Conservation (phyloP, 352 stramenopile genomes). For the Pythium utonaiense region DNA sequence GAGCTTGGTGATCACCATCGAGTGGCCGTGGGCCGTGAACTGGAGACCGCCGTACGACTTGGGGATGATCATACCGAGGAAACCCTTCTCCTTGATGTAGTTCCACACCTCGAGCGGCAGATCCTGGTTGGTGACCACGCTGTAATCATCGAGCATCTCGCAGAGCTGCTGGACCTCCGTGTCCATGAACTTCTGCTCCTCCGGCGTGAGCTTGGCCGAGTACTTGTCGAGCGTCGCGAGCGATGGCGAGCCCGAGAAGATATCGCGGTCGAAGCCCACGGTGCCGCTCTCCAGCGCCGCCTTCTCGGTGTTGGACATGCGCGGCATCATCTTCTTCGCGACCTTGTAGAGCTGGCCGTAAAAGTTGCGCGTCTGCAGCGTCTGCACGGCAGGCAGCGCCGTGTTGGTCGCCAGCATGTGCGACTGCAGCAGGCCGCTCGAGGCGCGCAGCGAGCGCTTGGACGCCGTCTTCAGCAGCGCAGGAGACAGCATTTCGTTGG, state of each 20-base stretch:
- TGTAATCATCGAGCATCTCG: slow-evolving; percentile 95
- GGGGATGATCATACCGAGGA: slow-evolving; percentile 98
- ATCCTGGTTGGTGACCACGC: slow-evolving; percentile 90
- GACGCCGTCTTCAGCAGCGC: slow-evolving; percentile 40
- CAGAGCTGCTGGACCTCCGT: slow-evolving; percentile 95
- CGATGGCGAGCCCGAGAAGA: slow-evolving; percentile 93
- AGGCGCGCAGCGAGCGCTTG: slow-evolving; percentile 30
- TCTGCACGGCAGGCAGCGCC: slow-evolving; percentile 46
- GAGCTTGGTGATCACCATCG: slow-evolving; percentile 92
- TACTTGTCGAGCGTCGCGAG: slow-evolving; percentile 94
- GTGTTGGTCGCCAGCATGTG: slow-evolving; percentile 16
- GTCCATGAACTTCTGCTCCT: slow-evolving; percentile 95
- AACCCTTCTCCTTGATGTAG: slow-evolving; percentile 95
- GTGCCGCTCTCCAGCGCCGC: slow-evolving; percentile 93
- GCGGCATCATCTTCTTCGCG: slow-evolving; percentile 94
- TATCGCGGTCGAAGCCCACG: slow-evolving; percentile 97
- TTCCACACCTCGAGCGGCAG: slow-evolving; percentile 92
- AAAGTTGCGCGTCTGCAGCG: slow-evolving; percentile 69
- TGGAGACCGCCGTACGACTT: slow-evolving; percentile 93
- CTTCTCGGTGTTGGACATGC: slow-evolving; percentile 95
- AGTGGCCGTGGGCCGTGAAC: slow-evolving; percentile 90
- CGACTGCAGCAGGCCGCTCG: slow-evolving; percentile 5
- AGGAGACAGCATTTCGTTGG: slow-evolving; percentile 29
- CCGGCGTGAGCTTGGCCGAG: slow-evolving; percentile 87
- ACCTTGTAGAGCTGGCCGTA: slow-evolving; percentile 91